Evolutionary conservation across 352 stramenopile genomes (phyloP).

Genomic region (Phytopythium chamaehyphon): DNA sequence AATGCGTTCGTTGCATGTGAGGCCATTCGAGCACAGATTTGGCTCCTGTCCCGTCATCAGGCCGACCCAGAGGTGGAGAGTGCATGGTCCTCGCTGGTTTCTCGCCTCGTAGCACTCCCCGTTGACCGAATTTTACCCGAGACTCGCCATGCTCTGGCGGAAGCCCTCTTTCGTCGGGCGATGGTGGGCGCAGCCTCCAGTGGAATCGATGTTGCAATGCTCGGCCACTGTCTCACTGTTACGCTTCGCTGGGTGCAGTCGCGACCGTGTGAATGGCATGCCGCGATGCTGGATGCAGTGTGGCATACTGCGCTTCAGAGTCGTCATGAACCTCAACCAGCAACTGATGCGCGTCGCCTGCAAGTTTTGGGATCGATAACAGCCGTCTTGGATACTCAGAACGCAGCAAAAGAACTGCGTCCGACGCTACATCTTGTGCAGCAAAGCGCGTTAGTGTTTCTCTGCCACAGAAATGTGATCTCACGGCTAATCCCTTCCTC

Average conservation of each 20-base stretch:
- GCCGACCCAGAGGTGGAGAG: slow-evolving; percentile 22
- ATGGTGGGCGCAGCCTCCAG: slow-evolving; percentile 31
- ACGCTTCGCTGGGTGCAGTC: slow-evolving; percentile 56
- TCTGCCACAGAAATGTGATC: slow-evolving; percentile 27
- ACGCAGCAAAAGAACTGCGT: slow-evolving; percentile 18
- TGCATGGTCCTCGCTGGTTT: slow-evolving; percentile 38
- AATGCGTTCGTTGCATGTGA: slow-evolving; percentile 59
- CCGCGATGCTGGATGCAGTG: slow-evolving; percentile 41
- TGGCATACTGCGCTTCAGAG: slow-evolving; percentile 48
- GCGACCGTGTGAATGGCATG: slow-evolving; percentile 67
- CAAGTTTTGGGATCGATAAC: slow-evolving; percentile 16
- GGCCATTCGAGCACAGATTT: slow-evolving; percentile 62
- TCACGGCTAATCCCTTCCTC: not conserved
- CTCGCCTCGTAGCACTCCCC: slow-evolving; percentile 40
- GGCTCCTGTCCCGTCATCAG: slow-evolving; percentile 48
- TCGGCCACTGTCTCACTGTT: slow-evolving; percentile 40
- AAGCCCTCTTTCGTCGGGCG: slow-evolving; percentile 58
- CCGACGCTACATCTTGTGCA: slow-evolving; percentile 37
- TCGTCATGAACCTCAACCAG: not conserved
- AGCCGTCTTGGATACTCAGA: slow-evolving; percentile 53
- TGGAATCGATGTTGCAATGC: slow-evolving; percentile 40
- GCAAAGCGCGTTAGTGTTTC: slow-evolving; percentile 53
- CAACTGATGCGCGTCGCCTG: not conserved
- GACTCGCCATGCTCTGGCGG: slow-evolving; percentile 47
- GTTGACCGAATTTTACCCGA: slow-evolving; percentile 43